These are phyloP conservation scores for Stephania japonica DNA, from an alignment of 164 flowering plant genomes.

Conservation along the genomic window DNA sequence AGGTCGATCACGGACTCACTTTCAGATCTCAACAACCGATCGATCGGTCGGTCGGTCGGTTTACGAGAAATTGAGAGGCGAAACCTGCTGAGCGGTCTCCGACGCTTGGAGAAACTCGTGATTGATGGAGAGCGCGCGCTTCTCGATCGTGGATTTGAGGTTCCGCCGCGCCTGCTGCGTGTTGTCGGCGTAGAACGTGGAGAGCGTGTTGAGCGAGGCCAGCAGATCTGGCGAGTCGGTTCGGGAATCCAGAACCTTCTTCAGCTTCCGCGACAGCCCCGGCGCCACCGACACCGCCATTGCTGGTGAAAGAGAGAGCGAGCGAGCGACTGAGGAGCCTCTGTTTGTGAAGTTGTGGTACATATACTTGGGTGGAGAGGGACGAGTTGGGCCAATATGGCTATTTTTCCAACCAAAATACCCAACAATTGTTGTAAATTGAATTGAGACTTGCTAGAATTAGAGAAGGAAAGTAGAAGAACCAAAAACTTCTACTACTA, in stretches of 20 bases:
- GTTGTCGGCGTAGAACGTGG: slow-evolving; percentile 77
- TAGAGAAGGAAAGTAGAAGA: too few species aligned
- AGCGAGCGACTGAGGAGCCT: too few species aligned
- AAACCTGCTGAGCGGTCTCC: slow-evolving; percentile 55
- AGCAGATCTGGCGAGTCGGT: slow-evolving; percentile 82
- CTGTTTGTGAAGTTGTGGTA: too few species aligned
- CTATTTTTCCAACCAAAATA: too few species aligned
- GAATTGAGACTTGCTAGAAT: too few species aligned
- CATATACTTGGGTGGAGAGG: too few species aligned
- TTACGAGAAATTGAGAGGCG: neutral
- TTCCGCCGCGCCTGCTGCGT: slow-evolving; percentile 71
- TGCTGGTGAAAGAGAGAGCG: neutral
- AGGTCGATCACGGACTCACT: neutral
- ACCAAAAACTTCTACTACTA: too few species aligned
- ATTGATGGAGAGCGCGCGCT: slow-evolving; percentile 69
- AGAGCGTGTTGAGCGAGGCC: slow-evolving; percentile 75
- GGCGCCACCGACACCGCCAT: slow-evolving; percentile 53
- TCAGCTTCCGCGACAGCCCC: slow-evolving; percentile 31
- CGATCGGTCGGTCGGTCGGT: too few species aligned
- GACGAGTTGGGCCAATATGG: too few species aligned
- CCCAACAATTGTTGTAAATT: too few species aligned
- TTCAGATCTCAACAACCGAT: too few species aligned
- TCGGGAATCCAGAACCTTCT: slow-evolving; percentile 48
- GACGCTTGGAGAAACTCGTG: slow-evolving; percentile 77
- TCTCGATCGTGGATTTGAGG: slow-evolving; percentile 89